Base-by-base conservation (phyloP, 129 eudicot genomes). In the Flaveria ramosissima region DNA sequence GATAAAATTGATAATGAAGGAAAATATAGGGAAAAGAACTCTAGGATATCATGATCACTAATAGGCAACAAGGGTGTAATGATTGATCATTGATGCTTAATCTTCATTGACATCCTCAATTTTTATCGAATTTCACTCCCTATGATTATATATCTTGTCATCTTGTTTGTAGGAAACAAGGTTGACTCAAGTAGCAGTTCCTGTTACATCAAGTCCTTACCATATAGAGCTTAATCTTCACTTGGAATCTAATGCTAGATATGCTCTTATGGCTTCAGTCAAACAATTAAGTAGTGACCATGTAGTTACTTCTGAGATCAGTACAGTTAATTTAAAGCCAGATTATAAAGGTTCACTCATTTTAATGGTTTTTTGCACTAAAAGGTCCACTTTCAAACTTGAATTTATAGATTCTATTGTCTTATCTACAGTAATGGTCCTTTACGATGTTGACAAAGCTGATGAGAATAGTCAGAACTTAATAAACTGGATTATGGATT, bases 401-500 rank as follows among this genome's bases (percentile, higher is more conserved):
- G 46, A 73, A 70, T 56, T 78, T 65, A 63, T 14, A 19, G 7
- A 27, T 30, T 57, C 45, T 42, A 4, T 74, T 51, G 69, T 78
- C 23, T 53, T 30, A 17, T 62, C 72, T 83, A 73, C 94, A 88
- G 97, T 88, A 21, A 82, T 91, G 88, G 92, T 91, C 68, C 97
- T 91, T 10, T 86, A 88, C 78, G 97, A 88, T 52, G 92, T 88
- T 52, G 92, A 91, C 67, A 88, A 88, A 86, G 94, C 97, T 70
- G 77, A 85, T 55, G 90, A 86, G 73, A 91, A 83, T 83, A 83
- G 86, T 73, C 97, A 91, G 72, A 93, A 91, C 83, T 83, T 91
- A 47, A 85, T 91, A 45, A 91, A 91, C 69, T 88, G 94, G 97
- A 88, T 91, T 56, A 91, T 91, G 92, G 97, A 91, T 74, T 88